Conservation (phyloP, 2,329 filamentous ascomycete genomes). For the Macrophomina pseudophaseolina region DNA sequence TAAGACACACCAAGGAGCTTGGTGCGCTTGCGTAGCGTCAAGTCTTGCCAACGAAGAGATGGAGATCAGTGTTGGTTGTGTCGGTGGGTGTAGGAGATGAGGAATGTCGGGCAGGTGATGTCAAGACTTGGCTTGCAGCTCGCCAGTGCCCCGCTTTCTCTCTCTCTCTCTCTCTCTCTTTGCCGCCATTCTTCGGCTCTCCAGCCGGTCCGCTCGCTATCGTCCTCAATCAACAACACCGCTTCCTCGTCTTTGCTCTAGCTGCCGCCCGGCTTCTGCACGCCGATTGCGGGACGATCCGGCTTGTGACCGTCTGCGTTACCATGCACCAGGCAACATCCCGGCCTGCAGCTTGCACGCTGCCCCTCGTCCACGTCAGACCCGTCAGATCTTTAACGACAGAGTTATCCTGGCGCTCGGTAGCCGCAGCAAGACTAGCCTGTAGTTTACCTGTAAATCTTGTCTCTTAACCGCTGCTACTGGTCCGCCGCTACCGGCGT, state of each 20-base stretch:
- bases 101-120: neutral
- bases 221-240: neutral
- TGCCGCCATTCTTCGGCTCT: conserved; percentile 2
- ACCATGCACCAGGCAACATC: neutral
- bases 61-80: neutral
- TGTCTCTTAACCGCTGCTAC: too few species aligned
- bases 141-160: too few species aligned
- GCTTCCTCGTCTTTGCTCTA: neutral
- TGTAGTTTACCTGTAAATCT: neutral
- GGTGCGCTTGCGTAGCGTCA: neutral
- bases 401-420: neutral
- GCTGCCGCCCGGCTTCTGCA: neutral
- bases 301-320: neutral
- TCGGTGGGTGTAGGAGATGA: neutral
- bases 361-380: neutral
- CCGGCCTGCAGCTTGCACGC: neutral
- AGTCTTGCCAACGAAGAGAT: neutral
- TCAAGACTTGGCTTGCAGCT: neutral
- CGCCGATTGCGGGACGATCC: conserved; percentile 16
- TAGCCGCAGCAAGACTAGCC: neutral
- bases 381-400: conserved; percentile 17
- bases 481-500: neutral
- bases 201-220: conserved; percentile 8
- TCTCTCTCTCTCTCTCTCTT: neutral
- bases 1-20: neutral